Percentiles rank a stretch among this genome's conserved stretches.
Conservation (phyloP, 2,329 filamentous ascomycete species). For the Ophiocordyceps australis region DNA sequence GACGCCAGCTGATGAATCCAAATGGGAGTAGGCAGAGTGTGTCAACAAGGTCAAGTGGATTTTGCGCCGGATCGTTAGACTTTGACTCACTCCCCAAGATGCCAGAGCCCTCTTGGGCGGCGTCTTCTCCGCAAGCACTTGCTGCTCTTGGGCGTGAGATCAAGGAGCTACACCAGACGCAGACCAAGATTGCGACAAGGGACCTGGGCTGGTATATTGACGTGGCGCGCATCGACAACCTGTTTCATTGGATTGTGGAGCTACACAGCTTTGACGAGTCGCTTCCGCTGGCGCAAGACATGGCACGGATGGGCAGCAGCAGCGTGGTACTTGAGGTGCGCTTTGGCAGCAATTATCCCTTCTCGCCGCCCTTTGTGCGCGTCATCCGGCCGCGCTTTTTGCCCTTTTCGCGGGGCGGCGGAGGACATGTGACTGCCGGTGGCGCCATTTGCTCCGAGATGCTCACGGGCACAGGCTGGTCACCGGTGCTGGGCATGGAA, state of each 20-base stretch:
- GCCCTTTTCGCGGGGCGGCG: slow-evolving; percentile 52
- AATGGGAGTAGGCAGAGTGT: too few species aligned
- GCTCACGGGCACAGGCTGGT: slow-evolving; percentile 72
- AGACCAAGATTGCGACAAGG: slow-evolving; percentile 40
- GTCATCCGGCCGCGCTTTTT: slow-evolving; percentile 68
- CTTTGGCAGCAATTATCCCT: slow-evolving; percentile 60
- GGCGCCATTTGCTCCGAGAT: slow-evolving; percentile 76
- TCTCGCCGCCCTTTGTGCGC: slow-evolving; percentile 68
- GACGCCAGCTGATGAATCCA: too few species aligned
- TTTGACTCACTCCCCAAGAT: slow-evolving; percentile 43
- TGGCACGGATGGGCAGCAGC: slow-evolving; percentile 39
- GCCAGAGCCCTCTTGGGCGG: slow-evolving; percentile 12
- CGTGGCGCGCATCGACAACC: slow-evolving; percentile 43
- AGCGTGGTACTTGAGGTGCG: slow-evolving; percentile 70
- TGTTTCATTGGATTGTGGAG: slow-evolving; percentile 87
- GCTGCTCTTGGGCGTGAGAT: slow-evolving; percentile 29
- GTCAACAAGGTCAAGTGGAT: too few species aligned
- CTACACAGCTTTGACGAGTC: slow-evolving; percentile 60
- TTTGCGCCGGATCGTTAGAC: slow-evolving; percentile 49
- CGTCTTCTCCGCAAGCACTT: slow-evolving; percentile 9
- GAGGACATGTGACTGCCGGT: slow-evolving; percentile 70
- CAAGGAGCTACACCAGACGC: slow-evolving; percentile 41
- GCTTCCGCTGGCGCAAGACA: slow-evolving; percentile 57
- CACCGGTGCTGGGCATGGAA: slow-evolving; percentile 53
- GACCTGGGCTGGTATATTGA: slow-evolving; percentile 75